Conservation (phyloP, 768 basidiomycete genomes). For the Kwoniella dejecticola region DNA sequence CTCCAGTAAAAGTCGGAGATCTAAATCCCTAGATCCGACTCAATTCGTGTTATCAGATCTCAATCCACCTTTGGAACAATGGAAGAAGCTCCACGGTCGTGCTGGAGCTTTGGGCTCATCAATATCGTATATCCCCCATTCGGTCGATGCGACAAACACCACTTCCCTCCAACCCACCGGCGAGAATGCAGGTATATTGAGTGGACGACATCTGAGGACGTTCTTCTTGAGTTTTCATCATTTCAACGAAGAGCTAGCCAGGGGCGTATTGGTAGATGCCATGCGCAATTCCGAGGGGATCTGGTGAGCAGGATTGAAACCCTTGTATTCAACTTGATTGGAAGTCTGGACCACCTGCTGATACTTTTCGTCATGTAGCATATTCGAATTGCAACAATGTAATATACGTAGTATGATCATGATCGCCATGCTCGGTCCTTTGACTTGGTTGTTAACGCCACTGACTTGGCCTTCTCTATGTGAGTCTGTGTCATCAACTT, state of each 20-base stretch:
- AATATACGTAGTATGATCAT: constrained; percentile 39
- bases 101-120: background rate
- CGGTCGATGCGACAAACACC: constrained; percentile 44
- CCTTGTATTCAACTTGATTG: too few species aligned
- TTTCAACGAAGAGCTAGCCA: constrained; percentile 46
- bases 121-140: constrained; percentile 35
- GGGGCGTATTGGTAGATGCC: constrained; percentile 46
- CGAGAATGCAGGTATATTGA: background rate
- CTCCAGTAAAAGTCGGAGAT: constrained; percentile 26
- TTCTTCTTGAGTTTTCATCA: constrained; percentile 55
- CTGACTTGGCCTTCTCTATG: constrained; percentile 21
- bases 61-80: constrained; percentile 41
- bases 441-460: constrained; percentile 41
- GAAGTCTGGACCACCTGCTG: too few species aligned
- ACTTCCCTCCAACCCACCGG: constrained; percentile 6
- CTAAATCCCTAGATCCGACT: constrained; percentile 20
- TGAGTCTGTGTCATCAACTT: background rate
- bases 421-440: constrained; percentile 35
- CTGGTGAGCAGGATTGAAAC: constrained; percentile 46
- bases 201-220: constrained; percentile 42
- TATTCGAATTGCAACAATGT: constrained; percentile 50
- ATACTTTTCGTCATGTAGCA: constrained; percentile 25
- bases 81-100: constrained; percentile 21
- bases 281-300: constrained; percentile 47
- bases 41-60: constrained; percentile 47